A percentile compares a stretch with the other conserved stretches of the same genome.
Conservation (phyloP, 768 basidiomycete species). For the Myochromella boudieri region DNA sequence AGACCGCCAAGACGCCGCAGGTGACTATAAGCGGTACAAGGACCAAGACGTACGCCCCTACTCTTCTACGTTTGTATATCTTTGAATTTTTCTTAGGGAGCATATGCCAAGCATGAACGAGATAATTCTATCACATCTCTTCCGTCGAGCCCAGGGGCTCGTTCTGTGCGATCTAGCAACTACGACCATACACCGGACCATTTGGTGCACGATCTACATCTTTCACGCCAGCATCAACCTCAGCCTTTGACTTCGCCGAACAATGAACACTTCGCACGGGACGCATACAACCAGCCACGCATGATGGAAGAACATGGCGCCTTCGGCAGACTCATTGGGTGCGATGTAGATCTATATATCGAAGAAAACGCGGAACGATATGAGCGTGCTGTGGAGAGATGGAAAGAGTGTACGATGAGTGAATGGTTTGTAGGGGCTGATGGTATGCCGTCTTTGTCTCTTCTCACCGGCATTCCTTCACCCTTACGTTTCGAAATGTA, state of each 20-base stretch:
- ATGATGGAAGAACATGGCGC: slow-evolving; percentile 16
- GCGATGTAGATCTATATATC: slow-evolving; percentile 42
- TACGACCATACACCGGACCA: slow-evolving; percentile 7
- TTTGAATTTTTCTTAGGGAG: slow-evolving; percentile 7
- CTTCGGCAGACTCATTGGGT: slow-evolving; percentile 39
- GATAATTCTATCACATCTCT: slow-evolving; percentile 6
- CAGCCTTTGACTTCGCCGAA: slow-evolving; percentile 3
- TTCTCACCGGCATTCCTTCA: background rate
- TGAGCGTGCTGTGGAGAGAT: slow-evolving; percentile 41
- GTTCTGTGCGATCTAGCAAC: slow-evolving; percentile 5
- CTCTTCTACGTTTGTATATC: background rate
- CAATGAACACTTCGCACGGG: background rate
- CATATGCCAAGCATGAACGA: slow-evolving; percentile 4
- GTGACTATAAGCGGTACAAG: slow-evolving; percentile 11
- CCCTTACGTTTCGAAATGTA: slow-evolving; percentile 17
- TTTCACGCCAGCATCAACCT: slow-evolving; percentile 9
- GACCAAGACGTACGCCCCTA: slow-evolving; percentile 6
- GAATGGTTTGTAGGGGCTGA: slow-evolving; percentile 58
- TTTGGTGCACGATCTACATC: background rate
- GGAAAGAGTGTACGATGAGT: slow-evolving; percentile 48
- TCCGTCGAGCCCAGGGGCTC: slow-evolving; percentile 6
- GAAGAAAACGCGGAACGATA: slow-evolving; percentile 43
- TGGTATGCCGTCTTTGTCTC: slow-evolving; percentile 29
- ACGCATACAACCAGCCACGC: background rate
- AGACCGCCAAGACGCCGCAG: background rate